Base-by-base conservation (phyloP, 2,329 filamentous ascomycete genomes). In the Colletotrichum lini region DNA sequence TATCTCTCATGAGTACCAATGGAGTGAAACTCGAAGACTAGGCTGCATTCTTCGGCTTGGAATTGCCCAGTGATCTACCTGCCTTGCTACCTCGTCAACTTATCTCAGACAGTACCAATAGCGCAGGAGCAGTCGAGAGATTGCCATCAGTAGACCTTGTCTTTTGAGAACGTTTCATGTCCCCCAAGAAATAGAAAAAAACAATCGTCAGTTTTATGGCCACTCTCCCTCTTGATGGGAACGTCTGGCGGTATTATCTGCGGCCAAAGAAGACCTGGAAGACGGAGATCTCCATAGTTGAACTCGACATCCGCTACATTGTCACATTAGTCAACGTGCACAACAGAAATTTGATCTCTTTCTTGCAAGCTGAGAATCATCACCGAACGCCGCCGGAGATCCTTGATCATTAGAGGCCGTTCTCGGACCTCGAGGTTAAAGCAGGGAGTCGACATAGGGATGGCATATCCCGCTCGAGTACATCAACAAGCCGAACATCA, bases 51-150 rank as follows among this genome's bases (percentile, higher is more conserved):
- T 40, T 30, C 21, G 15, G 30, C 42, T 30, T 65, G 44, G 44
- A 49, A n/a, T 50, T 38, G 40, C 40, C 50, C 53, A 42, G 16
- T 30, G 61, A 35, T 50, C 21, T 65, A 35, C 40, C 16, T 65
- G 52, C 35, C 12, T n/a, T 57, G 18, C 53, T 40, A 50, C n/a
- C n/a, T n/a, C 53, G 26, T 59, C 44, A 65, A 59, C 42, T 56
- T 26, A 44, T 16, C 45, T n/a, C 53, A 10, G 44, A 42, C 30
- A 26, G 16, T 10, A 9, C 44, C 35, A 30, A 16, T 21, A 50
- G 21, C 53, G 30, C 47, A 21, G 44, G n/a, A 42, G 44, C 18
- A 49, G 42, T 65, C 30, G 38, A 59, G 45, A 65, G 35, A 49
- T 26, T 23, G 35, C 45, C 42, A 35, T 21, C 40, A 38, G 15